Evolutionary conservation across 495 filamentous ascomycete genomes (phyloP), one percentile per base, ranked within the genome.

Genomic region (Letharia columbiana): DNA sequence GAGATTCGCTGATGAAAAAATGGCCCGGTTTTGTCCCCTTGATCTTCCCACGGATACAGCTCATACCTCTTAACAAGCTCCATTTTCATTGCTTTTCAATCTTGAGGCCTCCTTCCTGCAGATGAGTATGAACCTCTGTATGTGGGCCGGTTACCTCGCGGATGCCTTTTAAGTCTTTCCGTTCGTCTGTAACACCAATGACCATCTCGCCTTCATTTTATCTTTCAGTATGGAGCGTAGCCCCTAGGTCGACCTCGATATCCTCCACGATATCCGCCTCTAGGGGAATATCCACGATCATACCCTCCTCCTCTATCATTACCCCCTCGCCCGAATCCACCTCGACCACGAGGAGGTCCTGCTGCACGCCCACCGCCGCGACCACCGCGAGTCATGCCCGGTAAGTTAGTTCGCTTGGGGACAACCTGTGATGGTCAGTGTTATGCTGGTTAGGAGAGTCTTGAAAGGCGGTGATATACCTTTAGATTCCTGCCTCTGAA

Each of bases 371-470:
- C 54, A 50, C 83, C 83, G 63, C 87, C 87, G 64, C 91, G 83
- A 28, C 93, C 87, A 41, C 89, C 90, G 40, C 92, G 86, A 68
- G 87, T 86, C 90, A 98, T 90, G 67, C 95, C 95, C 1, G 95
- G 95, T 52, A 99, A 78, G 74, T 99, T 99, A 61, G 95, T 99
- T 50, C 95, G 89, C 77, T 99, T 99, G 7, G 95, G 95, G 3
- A 92, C 91, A 45, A 99, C 90, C 90, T 93, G 68, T 23, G 37
- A 56, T 45, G 45, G 37, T 54, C 47, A 62, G 50, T 5, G 39
- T 9, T 49, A 39, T 9, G 42, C 37, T 37, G 13, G 40, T 20
- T 6, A 37, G 8, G 7, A 56, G 23, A 37, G 9, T 56, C 13
- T 40, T 35, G 28, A 31, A 33, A 47, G 45, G 42, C 60, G 54